Base-by-base conservation (phyloP, 768 basidiomycete species). In the Termitomyces sp. region DNA sequence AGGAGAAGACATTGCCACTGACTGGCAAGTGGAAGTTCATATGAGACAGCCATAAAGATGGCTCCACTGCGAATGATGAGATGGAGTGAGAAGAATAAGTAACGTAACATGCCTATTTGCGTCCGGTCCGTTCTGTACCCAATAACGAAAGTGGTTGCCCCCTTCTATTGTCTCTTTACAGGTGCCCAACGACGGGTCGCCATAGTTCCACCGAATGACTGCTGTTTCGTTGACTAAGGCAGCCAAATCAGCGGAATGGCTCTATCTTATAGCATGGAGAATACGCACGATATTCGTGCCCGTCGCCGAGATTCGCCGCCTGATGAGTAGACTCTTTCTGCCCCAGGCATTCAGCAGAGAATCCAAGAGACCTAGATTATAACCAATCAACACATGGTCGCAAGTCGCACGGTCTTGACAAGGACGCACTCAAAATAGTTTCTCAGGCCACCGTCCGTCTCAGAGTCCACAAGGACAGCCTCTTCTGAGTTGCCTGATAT, bases 61-160 rank as follows among this genome's bases (percentile, higher is more conserved):
- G 89, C 90, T 36, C 87, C 82, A 58, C 88, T 88, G 62, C 9
- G 6, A 40, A 52, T 36, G 50, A 36, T 53, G 18, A 50, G 44
- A 48, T 47, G 14, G 4, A 40, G 20, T 30, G n/a, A 18, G 8
- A 26, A 47, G 54, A 10, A 10, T 28, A 23, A 53, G 28, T 28
- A 56, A 50, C 1, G 36, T 13, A 32, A 67, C 80, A 48, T 55
- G 84, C 86, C 80, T 88, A 65, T 91, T 77, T 6, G 76, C 86
- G 3, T 70, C 32, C 13, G 74, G 61, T 0, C 92, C 93, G 59
- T 91, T 80, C 74, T 95, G 94, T 5, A 79, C 71, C 93, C 93
- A 95, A 70, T 94, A 95, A 43, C 94, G 83, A 68, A 94, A 84
- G 68, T 97, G 94, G 67, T 90, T 82, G 6, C 95, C 95, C 2